Percentiles rank a stretch among this genome's conserved stretches.
Conservation (phyloP, 176 grass and related monocot genomes). For the Ensete glaucum region DNA sequence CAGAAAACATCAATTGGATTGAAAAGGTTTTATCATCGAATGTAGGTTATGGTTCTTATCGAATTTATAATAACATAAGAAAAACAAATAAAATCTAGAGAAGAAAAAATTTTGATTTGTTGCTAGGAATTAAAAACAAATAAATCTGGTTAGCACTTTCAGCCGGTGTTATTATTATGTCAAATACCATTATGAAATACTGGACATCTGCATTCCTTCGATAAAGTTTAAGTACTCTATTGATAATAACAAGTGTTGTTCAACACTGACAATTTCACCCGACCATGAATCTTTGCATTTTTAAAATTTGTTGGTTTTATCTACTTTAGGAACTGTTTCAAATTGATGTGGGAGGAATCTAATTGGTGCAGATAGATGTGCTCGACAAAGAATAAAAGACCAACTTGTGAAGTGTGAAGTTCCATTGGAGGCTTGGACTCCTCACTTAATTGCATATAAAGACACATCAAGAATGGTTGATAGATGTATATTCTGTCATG, state of each 20-base stretch:
- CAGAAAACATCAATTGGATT: not conserved
- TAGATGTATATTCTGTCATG: not conserved
- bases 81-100: not conserved
- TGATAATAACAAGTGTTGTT: not conserved
- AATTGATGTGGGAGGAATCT: not conserved
- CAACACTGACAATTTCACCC: not conserved
- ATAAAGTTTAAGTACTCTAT: not conserved
- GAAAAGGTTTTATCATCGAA: too few relatives aligned
- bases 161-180: not conserved
- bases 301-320: not conserved
- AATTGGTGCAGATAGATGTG: not conserved
- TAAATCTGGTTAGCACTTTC: not conserved
- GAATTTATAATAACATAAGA: not conserved
- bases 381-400: not conserved
- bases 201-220: not conserved
- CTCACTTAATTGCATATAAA: not conserved
- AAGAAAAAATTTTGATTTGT: too few relatives aligned
- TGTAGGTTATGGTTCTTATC: not conserved
- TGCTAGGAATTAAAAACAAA: not conserved
- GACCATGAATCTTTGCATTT: not conserved
- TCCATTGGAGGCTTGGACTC: not conserved
- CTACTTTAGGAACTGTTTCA: not conserved
- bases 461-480: not conserved
- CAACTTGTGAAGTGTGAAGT: not conserved
- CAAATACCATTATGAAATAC: not conserved